Evolutionary conservation across 73 alveolate genomes (phyloP).

Genomic region (Stentor roeselii): DNA sequence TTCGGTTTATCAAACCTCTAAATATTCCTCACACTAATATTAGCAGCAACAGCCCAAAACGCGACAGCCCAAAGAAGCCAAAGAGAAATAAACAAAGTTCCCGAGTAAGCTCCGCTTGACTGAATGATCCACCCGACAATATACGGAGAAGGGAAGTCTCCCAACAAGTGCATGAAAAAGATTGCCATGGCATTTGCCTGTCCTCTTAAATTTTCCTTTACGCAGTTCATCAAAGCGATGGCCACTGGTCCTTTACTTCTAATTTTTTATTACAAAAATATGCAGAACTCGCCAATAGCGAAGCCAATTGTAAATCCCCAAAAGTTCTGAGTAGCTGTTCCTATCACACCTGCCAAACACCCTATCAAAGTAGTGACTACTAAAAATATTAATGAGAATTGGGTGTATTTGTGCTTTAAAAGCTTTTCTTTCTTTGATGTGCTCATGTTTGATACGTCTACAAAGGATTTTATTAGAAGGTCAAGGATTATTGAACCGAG

Average conservation of each 20-base stretch:
- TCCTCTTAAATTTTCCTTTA: not conserved
- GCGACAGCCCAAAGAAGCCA: slow-evolving; percentile 20
- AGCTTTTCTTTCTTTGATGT: not conserved
- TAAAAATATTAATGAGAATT: not conserved
- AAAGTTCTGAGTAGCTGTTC: not conserved
- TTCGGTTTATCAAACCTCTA: slow-evolving; percentile 6
- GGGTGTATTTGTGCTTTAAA: not conserved
- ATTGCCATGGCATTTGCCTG: slow-evolving; percentile 12
- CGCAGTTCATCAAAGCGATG: slow-evolving; percentile 4
- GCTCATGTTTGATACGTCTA: too few relatives aligned
- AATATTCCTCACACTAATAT: not conserved
- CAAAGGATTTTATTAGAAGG: not conserved
- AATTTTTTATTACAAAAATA: not conserved
- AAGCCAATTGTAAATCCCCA: not conserved
- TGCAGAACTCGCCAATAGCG: slow-evolving; percentile 12
- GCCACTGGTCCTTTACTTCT: slow-evolving; percentile 10
- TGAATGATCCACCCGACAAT: not conserved
- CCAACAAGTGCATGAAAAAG: slow-evolving; percentile 6
- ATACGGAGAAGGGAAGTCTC: slow-evolving; percentile 19
- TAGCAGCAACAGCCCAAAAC: not conserved
- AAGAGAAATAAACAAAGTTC: not conserved
- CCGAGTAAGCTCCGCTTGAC: not conserved
- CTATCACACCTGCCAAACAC: not conserved
- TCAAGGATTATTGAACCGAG: not conserved
- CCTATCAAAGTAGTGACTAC: not conserved